Base-by-base conservation (phyloP, 345 rosid species). In the Camelina sativa region DNA sequence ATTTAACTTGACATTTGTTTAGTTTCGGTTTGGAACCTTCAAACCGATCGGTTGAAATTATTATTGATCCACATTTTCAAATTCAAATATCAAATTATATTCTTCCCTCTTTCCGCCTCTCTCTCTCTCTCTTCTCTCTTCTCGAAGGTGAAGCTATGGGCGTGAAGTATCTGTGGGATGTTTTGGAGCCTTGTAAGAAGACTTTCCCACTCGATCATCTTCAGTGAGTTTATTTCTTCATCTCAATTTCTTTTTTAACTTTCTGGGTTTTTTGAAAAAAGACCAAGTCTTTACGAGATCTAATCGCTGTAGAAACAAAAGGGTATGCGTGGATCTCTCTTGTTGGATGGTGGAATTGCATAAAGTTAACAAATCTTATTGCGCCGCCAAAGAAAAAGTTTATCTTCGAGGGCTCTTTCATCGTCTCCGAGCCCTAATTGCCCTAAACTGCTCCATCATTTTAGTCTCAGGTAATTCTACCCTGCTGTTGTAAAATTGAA, bases 331-430 rank as follows among this genome's bases (percentile, higher is more conserved):
- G 41, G 99, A 95, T 87, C 96, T 95, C 2, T 95, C 98, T 3
- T 92, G 99, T 70, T 95, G 98, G 98, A 83, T 92, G 74, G 98
- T 95, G 40, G 97, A 89, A 71, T 88, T 92, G 50, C 90, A 89
- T 48, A 86, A 62, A 35, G 98, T 87, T 11, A 89, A 84, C 76
- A 74, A 82, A 74, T 85, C 94, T 12, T 86, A 83, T 76, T 78
- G 84, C 62, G 80, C 92, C 62, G 69, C 78, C 6, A 84, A 67
- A 57, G 86, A 83, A 4, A 92, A 84, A 80, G 81, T 86, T 11
- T 89, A 87, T 71, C 94, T 92, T 62, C 82, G 82, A 40, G 84
- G 86, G 19, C 88, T 95, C 62, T 95, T 92, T 67, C 98, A 92
- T 77, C 98, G 96, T 0, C 83, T 95, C 54, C 76, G 98, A 74